These are phyloP conservation scores for Pterocarpus santalinus DNA, from an alignment of 306 rosid species.

Conservation along the genomic window DNA sequence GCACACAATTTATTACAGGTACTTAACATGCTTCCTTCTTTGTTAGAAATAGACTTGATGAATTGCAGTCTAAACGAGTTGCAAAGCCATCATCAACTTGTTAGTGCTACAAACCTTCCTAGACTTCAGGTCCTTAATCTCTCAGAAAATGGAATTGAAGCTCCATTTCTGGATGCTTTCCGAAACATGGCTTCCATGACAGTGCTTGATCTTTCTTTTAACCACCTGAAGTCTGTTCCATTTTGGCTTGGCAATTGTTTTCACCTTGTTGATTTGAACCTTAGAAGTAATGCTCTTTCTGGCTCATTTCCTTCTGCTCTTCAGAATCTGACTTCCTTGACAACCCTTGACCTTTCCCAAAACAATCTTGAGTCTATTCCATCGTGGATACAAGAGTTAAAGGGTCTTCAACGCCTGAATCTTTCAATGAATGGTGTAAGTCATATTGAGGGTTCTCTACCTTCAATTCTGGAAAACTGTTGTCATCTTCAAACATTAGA, in stretches of 20 bases:
- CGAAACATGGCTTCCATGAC: conserved; percentile 23
- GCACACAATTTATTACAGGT: background rate
- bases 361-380: conserved; percentile 37
- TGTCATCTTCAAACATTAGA: conserved; percentile 7
- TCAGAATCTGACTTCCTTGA: conserved; percentile 38
- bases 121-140: conserved; percentile 16
- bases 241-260: conserved; percentile 30
- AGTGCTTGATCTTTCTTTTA: conserved; percentile 6
- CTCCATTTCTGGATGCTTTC: background rate
- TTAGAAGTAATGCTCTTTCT: background rate
- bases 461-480: conserved; percentile 20
- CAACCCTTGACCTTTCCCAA: background rate
- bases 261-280: background rate
- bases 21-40: background rate
- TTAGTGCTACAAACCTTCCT: conserved; percentile 32
- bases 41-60: background rate
- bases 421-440: conserved; percentile 3
- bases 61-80: conserved; percentile 17
- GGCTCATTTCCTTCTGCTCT: conserved; percentile 33
- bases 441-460: conserved; percentile 12
- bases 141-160: background rate
- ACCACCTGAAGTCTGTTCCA: conserved; percentile 35
- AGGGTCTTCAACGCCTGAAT: background rate
- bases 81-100: background rate
- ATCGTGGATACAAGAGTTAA: conserved; percentile 30